A percentile compares a stretch with the other conserved stretches of the same genome.
These are phyloP conservation scores for Nicotiana knightiana DNA, from an alignment of 257 asterid genomes.

Conservation along the genomic window DNA sequence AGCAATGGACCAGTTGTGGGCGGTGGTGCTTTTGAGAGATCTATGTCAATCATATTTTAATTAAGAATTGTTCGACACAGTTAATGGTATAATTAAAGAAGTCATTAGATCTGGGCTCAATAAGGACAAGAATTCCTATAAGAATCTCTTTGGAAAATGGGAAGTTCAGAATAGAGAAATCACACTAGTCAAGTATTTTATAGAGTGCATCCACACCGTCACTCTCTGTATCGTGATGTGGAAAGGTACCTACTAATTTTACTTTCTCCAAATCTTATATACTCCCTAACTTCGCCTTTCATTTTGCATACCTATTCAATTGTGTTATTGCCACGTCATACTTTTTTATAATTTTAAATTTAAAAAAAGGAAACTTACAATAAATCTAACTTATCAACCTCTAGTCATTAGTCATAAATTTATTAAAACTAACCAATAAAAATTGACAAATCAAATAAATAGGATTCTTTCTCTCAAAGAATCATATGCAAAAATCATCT, in stretches of 20 bases:
- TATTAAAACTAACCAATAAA: too few species aligned
- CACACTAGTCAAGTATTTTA: neutral
- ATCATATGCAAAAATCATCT: too few species aligned
- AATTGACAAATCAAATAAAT: too few species aligned
- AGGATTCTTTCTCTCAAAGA: too few species aligned
- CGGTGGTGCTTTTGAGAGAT: neutral
- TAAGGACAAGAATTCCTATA: neutral
- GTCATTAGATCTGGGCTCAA: neutral
- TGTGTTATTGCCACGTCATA: too few species aligned
- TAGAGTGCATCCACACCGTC: neutral
- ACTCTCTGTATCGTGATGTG: neutral
- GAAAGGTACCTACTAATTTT: neutral
- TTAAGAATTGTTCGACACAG: neutral
- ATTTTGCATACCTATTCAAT: too few species aligned
- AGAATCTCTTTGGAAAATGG: neutral
- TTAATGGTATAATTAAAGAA: neutral
- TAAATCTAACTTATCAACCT: too few species aligned
- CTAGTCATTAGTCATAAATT: too few species aligned
- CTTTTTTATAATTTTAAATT: too few species aligned
- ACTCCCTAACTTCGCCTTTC: too few species aligned
- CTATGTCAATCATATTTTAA: neutral
- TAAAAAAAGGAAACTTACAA: too few species aligned
- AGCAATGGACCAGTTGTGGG: neutral
- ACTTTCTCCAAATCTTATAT: too few species aligned
- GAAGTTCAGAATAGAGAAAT: neutral